phyloP scores from a whole-genome alignment of 2,329 filamentous ascomycete species.

The Paecilomyces sp. region DNA sequence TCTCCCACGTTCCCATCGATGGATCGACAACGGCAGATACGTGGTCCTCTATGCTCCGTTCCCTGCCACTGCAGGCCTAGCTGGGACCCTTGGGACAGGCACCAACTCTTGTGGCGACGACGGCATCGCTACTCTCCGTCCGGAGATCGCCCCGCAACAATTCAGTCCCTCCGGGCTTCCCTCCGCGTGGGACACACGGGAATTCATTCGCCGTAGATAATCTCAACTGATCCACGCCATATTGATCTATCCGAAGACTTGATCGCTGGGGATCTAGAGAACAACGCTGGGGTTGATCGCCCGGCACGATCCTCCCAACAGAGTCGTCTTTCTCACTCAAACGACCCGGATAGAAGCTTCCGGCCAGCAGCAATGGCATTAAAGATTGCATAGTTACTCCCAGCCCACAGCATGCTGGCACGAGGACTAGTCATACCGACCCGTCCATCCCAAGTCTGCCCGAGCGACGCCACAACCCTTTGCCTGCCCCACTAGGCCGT shows the following conservation, averaged over 20 bases:
- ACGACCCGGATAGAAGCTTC: neutral
- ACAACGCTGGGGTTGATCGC: neutral
- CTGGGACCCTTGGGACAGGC: too few species aligned
- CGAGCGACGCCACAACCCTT: constrained; percentile 1
- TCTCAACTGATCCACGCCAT: neutral
- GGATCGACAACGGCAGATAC: neutral
- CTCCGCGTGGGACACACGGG: neutral
- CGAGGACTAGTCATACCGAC: neutral
- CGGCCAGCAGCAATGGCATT: neutral
- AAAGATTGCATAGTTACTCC: neutral
- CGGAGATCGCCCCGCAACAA: neutral
- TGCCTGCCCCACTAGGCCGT: neutral
- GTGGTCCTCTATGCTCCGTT: neutral
- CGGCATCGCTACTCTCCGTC: neutral
- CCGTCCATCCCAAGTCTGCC: neutral
- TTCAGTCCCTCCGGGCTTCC: neutral
- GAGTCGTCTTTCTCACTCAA: neutral
- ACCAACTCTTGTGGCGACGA: neutral
- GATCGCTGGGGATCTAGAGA: neutral
- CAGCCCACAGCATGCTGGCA: neutral
- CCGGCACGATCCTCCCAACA: neutral
- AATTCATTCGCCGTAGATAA: neutral
- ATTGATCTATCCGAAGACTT: neutral
- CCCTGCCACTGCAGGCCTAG: neutral
- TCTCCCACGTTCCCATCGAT: neutral